Evolutionary conservation across 371 early-diverging fungal species (phyloP).

Genomic region (Apophysomyces elegans): DNA sequence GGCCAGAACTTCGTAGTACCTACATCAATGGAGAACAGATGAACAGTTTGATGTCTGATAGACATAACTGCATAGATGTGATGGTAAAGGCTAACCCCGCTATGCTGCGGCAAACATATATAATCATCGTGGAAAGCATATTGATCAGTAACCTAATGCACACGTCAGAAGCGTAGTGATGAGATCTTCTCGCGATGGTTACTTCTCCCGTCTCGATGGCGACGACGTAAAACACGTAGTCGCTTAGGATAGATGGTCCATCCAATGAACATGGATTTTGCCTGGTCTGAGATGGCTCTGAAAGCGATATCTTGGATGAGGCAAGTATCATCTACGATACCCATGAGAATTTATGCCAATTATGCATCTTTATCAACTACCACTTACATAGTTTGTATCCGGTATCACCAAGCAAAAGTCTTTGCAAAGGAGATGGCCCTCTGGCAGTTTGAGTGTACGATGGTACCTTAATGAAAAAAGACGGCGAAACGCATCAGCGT

Average conservation of each 20-base stretch:
- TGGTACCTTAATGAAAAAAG: slow-evolving; percentile 14
- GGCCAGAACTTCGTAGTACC: too few species aligned
- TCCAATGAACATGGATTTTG: slow-evolving; percentile 6
- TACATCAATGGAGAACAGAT: slow-evolving; percentile 11
- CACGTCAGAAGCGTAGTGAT: not conserved
- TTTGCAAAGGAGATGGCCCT: slow-evolving; percentile 15
- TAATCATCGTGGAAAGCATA: slow-evolving; percentile 6
- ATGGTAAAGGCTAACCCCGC: slow-evolving; percentile 13
- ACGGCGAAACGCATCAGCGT: not conserved
- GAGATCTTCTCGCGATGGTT: not conserved
- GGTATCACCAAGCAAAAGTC: slow-evolving; percentile 14
- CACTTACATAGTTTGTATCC: slow-evolving; percentile 11
- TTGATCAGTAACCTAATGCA: slow-evolving; percentile 6
- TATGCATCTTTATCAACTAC: not conserved
- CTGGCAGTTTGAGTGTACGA: slow-evolving; percentile 5
- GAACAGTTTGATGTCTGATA: slow-evolving; percentile 3
- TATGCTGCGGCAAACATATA: slow-evolving; percentile 9
- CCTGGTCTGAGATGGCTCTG: not conserved
- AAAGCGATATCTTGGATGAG: slow-evolving; percentile 11
- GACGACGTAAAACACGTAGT: slow-evolving; percentile 12
- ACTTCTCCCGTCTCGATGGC: slow-evolving; percentile 11
- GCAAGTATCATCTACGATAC: slow-evolving; percentile 9
- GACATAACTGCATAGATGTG: slow-evolving; percentile 14
- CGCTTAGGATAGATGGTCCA: not conserved
- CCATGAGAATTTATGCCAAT: not conserved